phyloP scores from a whole-genome alignment of 306 rosid species.

The Cercis canadensis region DNA sequence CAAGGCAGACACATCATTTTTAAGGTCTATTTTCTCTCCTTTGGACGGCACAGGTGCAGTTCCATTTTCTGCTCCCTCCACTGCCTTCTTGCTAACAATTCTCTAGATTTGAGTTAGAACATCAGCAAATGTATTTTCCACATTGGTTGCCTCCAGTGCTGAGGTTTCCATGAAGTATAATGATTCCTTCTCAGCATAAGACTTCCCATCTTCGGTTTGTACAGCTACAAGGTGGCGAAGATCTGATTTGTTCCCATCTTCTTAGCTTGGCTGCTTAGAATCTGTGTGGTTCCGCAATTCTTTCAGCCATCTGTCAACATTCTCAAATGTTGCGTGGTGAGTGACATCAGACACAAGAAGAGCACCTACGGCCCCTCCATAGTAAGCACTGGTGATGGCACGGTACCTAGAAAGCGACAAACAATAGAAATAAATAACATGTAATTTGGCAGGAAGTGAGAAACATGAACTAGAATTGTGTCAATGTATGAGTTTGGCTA shows the following conservation, averaged over 20 bases:
- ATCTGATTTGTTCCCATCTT: slow-evolving; percentile 74
- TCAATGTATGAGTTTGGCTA: not conserved
- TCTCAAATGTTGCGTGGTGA: slow-evolving; percentile 73
- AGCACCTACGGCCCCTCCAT: slow-evolving; percentile 78
- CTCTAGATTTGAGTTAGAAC: slow-evolving; percentile 73
- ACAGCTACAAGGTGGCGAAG: slow-evolving; percentile 81
- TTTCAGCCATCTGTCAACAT: slow-evolving; percentile 74
- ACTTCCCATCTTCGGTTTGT: slow-evolving; percentile 68
- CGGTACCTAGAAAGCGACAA: slow-evolving; percentile 58
- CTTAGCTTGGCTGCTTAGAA: too few relatives aligned
- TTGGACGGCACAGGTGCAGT: slow-evolving; percentile 61
- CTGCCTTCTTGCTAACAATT: slow-evolving; percentile 61
- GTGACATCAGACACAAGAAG: slow-evolving; percentile 77
- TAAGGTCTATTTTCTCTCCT: slow-evolving; percentile 69
- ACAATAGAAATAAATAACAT: not conserved
- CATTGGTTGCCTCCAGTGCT: slow-evolving; percentile 74
- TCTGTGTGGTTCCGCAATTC: slow-evolving; percentile 76
- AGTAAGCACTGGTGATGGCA: slow-evolving; percentile 78
- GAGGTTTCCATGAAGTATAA: slow-evolving; percentile 79
- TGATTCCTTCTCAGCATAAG: slow-evolving; percentile 71
- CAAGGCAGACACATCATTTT: slow-evolving; percentile 63
- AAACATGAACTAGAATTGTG: not conserved
- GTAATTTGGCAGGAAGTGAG: not conserved
- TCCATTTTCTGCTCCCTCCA: slow-evolving; percentile 67
- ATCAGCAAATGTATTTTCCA: slow-evolving; percentile 70